A percentile compares a stretch with the other conserved stretches of the same genome.
Conservation (phyloP, 2,329 filamentous ascomycete genomes). For the Pseudogymnoascus sp. region DNA sequence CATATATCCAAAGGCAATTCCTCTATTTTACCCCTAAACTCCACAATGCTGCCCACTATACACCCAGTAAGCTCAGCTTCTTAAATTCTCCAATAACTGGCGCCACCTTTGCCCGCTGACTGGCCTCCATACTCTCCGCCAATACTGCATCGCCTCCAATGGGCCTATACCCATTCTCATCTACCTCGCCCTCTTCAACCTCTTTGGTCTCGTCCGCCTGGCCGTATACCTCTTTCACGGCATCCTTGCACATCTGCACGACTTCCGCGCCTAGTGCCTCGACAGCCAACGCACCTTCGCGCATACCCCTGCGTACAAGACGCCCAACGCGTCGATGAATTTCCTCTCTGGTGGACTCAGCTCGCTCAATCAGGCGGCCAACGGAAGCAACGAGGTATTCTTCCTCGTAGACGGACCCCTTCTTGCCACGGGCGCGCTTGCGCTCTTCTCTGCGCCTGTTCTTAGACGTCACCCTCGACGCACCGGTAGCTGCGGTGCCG, state of each 20-base stretch:
- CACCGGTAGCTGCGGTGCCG: conserved; percentile 65
- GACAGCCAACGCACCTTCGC: conserved; percentile 74
- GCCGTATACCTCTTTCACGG: conserved; percentile 66
- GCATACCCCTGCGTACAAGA: conserved; percentile 73
- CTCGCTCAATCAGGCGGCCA: conserved; percentile 71
- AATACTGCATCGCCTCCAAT: conserved; percentile 29
- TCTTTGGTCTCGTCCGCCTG: conserved; percentile 20
- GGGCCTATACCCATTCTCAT: conserved; percentile 23
- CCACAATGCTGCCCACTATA: background rate
- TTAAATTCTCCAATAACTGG: conserved; percentile 35
- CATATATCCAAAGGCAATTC: background rate
- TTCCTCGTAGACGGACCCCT: conserved; percentile 96
- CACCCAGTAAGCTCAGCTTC: conserved; percentile 35
- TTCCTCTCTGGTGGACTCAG: conserved; percentile 68
- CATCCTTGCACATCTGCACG: conserved; percentile 58
- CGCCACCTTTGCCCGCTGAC: conserved; percentile 24
- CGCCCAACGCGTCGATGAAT: conserved; percentile 69
- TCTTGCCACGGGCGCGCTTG: conserved; percentile 89
- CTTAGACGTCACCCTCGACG: conserved; percentile 75
- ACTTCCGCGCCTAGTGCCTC: conserved; percentile 71
- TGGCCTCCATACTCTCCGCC: conserved; percentile 27
- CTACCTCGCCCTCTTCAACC: conserved; percentile 24
- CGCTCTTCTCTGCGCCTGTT: conserved; percentile 87
- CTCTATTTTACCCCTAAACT: conserved; percentile 10
- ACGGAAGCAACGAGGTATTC: conserved; percentile 92